Evolutionary conservation across 495 filamentous ascomycete species (phyloP).

Genomic region (Chlorociboria aeruginascens): DNA sequence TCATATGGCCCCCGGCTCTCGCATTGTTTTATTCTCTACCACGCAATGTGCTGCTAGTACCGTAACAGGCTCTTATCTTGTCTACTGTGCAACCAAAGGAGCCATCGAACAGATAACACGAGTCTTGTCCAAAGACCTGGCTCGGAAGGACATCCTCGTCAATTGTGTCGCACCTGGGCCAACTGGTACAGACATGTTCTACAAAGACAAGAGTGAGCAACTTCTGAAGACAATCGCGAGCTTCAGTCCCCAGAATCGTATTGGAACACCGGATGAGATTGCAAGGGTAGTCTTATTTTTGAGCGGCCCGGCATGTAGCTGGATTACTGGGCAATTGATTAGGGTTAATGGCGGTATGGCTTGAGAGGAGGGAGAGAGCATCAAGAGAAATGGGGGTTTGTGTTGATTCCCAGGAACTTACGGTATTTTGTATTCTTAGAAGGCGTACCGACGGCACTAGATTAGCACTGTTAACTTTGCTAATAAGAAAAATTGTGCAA

Average conservation of each 20-base stretch:
- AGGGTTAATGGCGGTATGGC: constrained; percentile 45
- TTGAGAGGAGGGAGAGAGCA: background rate
- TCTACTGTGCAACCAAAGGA: constrained; percentile 54
- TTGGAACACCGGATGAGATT: constrained; percentile 52
- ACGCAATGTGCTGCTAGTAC: constrained; percentile 30
- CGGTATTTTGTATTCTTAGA: no score
- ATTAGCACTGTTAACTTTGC: no score
- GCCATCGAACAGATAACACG: constrained; percentile 60
- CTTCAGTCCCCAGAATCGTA: constrained; percentile 39
- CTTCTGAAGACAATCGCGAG: constrained; percentile 39
- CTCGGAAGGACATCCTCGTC: constrained; percentile 44
- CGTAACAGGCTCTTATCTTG: constrained; percentile 45
- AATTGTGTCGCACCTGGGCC: constrained; percentile 57
- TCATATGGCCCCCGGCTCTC: constrained; percentile 44
- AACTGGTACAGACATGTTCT: constrained; percentile 55
- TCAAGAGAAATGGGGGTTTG: no score
- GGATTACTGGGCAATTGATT: constrained; percentile 58
- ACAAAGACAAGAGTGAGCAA: constrained; percentile 47
- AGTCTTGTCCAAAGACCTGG: constrained; percentile 52
- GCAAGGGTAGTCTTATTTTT: constrained; percentile 45
- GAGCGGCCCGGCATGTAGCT: constrained; percentile 34
- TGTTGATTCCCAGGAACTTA: no score
- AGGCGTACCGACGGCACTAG: no score
- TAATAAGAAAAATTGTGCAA: no score
- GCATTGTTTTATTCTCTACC: constrained; percentile 51